Evolutionary conservation across 768 basidiomycete genomes (phyloP), one percentile per base, ranked within the genome.

Genomic region (Mrakia gelida): DNA sequence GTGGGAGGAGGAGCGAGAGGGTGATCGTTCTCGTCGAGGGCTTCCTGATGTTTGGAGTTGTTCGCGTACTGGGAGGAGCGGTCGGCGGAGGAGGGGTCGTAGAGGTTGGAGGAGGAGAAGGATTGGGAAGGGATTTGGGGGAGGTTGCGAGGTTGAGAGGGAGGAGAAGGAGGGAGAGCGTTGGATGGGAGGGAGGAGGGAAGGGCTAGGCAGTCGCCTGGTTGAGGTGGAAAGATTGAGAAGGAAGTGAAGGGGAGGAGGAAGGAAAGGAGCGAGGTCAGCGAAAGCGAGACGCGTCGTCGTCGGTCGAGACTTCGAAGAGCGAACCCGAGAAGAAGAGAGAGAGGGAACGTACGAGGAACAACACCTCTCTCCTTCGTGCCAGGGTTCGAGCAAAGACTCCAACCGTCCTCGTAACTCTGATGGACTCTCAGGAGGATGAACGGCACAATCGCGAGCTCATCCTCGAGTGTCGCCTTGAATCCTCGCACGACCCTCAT

Each of bases 351-450:
- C 59, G 23, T 28, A 59, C 59, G 59, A 59, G 77, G 77, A 49
- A 78, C 77, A 21, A 78, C 73, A 13, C 77, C 77, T 23, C 52
- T 72, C 18, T 52, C 26, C n/a, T 49, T 43, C 16, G 43, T 74
- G 1, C 30, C 45, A 26, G 45, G 75, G 68, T 71, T 62, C n/a
- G 71, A 72, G 45, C 72, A 73, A 34, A 78, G 54, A 49, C 77
- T 73, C 77, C 77, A 78, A 11, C 77, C 77, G 38, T 78, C 77
- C 30, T 78, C 77, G 52, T 78, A 78, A 13, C 61, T 67, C 73
- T 78, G 77, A 3, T 73, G 77, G 11, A 78, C 41, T 6, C 13
- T 11, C 8, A 78, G 63, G 21, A 45, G 59, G 28, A 38, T 68
- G 72, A 73, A 73, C 21, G 77, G 77, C n/a, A 54, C 62, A 49